phyloP scores from a whole-genome alignment of 1,284 basidiomycete species.

The Trichosporon asahii region DNA sequence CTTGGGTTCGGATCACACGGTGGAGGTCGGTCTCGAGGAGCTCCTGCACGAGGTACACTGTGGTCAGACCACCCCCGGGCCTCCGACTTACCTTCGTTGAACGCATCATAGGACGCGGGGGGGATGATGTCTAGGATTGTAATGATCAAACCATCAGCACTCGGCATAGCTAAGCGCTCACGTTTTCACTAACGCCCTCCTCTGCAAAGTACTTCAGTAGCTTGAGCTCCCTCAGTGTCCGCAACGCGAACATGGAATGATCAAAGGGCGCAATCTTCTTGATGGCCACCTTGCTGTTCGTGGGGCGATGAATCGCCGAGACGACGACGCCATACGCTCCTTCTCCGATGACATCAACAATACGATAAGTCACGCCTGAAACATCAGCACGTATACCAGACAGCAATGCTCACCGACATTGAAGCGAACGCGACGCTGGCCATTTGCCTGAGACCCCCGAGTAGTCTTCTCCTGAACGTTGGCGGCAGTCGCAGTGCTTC shows the following conservation, averaged over 20 bases:
- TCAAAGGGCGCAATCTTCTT: constrained; percentile 92
- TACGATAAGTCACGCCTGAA: constrained; percentile 65
- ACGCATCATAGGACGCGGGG: constrained; percentile 78
- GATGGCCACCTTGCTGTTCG: constrained; percentile 76
- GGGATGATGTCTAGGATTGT: constrained; percentile 93
- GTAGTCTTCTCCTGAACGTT: constrained; percentile 37
- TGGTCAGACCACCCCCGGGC: not conserved
- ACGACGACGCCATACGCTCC: constrained; percentile 74
- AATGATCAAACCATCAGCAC: constrained; percentile 66
- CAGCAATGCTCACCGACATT: constrained; percentile 69
- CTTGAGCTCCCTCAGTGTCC: constrained; percentile 82
- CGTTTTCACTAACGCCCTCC: constrained; percentile 88
- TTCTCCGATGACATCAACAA: constrained; percentile 88
- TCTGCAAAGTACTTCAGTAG: constrained; percentile 85
- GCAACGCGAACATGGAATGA: constrained; percentile 84
- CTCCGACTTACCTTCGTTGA: constrained; percentile 68
- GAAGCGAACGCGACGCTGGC: constrained; percentile 84
- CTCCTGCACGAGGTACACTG: constrained; percentile 66
- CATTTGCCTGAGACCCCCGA: constrained; percentile 51
- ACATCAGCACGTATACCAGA: not conserved
- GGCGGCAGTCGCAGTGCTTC: not conserved
- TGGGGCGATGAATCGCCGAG: constrained; percentile 75
- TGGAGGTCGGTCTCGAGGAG: constrained; percentile 74
- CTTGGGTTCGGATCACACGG: constrained; percentile 70
- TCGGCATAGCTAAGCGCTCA: constrained; percentile 52